A percentile compares a stretch with the other conserved stretches of the same genome.
phyloP scores from a whole-genome alignment of 176 grass and related monocot genomes.

The Hordeum vulgare region DNA sequence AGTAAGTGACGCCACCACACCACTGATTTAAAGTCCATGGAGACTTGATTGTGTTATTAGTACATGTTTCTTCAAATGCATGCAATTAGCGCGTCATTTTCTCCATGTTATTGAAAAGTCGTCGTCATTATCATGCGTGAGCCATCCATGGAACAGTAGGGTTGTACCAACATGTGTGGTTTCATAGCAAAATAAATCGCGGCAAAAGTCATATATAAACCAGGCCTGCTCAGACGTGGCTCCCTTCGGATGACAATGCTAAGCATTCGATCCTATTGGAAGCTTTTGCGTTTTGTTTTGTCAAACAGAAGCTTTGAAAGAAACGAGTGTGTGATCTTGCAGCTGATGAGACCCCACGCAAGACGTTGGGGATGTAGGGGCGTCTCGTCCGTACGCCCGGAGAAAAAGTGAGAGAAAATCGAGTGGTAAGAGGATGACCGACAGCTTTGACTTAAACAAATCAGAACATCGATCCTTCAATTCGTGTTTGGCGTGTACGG shows the following conservation, averaged over 20 bases:
- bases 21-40: neutral
- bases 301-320: conserved; percentile 18
- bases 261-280: conserved; percentile 25
- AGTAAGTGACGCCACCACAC: neutral
- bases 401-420: neutral
- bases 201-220: neutral
- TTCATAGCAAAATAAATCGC: neutral
- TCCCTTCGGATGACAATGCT: neutral
- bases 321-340: neutral
- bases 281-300: neutral
- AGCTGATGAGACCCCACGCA: neutral
- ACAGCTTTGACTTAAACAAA: neutral
- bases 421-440: neutral
- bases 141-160: neutral
- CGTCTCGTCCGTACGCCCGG: neutral
- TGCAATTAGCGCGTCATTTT: neutral
- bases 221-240: neutral
- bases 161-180: neutral
- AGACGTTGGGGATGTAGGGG: neutral
- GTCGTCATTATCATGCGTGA: neutral
- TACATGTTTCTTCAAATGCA: neutral
- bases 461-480: neutral
- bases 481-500: neutral
- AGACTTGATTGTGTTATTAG: neutral
- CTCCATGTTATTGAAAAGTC: neutral